Evolutionary conservation across 306 rosid species (phyloP), one percentile per base, ranked within the genome.

Genomic region (Vigna hirtella): DNA sequence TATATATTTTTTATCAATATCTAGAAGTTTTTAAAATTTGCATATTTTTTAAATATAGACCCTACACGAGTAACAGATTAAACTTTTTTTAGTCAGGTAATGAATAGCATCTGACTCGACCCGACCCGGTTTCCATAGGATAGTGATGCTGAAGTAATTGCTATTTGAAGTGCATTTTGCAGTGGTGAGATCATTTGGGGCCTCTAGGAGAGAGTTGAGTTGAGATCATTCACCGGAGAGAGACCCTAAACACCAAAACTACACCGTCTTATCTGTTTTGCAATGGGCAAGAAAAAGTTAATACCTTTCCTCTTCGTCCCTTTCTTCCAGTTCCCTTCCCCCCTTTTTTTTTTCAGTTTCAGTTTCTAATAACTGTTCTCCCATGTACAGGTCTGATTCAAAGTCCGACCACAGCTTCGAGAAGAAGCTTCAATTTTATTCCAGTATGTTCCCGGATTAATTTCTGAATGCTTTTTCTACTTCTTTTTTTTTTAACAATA

Each of bases 281-380:
- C 36, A 26, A 87, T 87, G 91, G 91, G 88, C 18, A 87, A 87
- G 84, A 28, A 79, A 30, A 81, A 66, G 87, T 67, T 50, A 38
- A 62, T 15, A 17, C 14, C 28, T 30, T 49, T 66, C 59, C 16
- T 61, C 56, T 13, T 59, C 42, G 6, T 28, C 9, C 40, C 18
- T 24, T 18, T 9, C 12, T 45, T 11, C 48, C 6, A 12, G 9
- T 47, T 49, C 13, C 11, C 9, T 10, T 0, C n/a, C 17, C 13
- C 11, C 6, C 7, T n/a, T n/a, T 2, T n/a, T 15, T 3, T 64
- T 36, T 18, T 13, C 7, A 16, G 8, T 15, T 28, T 24, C 28
- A 56, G 5, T 43, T 57, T 61, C 49, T 74, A 12, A 72, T 36
- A 5, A 9, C 4, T 68, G 12, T 67, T 52, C 16, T 64, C 24